Base-by-base conservation (phyloP, 78 protist genomes). In the Dictyostelium discoideum region DNA sequence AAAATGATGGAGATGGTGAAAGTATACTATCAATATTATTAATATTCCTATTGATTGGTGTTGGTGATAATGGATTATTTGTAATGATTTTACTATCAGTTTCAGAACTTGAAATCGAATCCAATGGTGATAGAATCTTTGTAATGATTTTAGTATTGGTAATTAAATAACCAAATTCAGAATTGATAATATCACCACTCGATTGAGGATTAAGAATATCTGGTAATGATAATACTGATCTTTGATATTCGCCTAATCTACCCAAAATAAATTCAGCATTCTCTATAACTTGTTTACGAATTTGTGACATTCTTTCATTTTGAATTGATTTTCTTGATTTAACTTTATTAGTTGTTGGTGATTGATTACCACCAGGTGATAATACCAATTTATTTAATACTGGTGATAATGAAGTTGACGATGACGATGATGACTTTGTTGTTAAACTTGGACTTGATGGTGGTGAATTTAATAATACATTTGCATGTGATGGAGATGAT, bases 191-290 rank as follows among this genome's bases (percentile, higher is more conserved):
- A 50, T 90, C 95, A 14, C 77, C 10, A 18, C 26, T 42, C 26
- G 85, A 39, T 44, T 72, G 60, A 20, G 69, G 69, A 74, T 74
- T 74, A 67, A 80, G 72, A 3, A 88, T 54, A 67, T 88, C 86
- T 24, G 95, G 95, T 7, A 82, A 60, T n/a, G 95, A 90, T 37
- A 90, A 39, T 2, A 90, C 95, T 22, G 54, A 67, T 65, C 76
- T 63, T 83, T 90, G 95, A 39, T 90, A 90, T 82, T 90, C 95
- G 20, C 95, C 81, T 3, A 90, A 81, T 54, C 84, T 90, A 32
- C 69, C 86, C 14, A 90, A 73, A 69, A 90, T 90, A 37, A 90
- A 63, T 13, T 90, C 95, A 13, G 87, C 85, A 72, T 82, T 82
- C n/a, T 90, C 84, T 29, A 83, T 50, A 2, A 72, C 84, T 16